Conservation (phyloP, 2,329 filamentous ascomycete species). For the Fusarium circinatum region DNA sequence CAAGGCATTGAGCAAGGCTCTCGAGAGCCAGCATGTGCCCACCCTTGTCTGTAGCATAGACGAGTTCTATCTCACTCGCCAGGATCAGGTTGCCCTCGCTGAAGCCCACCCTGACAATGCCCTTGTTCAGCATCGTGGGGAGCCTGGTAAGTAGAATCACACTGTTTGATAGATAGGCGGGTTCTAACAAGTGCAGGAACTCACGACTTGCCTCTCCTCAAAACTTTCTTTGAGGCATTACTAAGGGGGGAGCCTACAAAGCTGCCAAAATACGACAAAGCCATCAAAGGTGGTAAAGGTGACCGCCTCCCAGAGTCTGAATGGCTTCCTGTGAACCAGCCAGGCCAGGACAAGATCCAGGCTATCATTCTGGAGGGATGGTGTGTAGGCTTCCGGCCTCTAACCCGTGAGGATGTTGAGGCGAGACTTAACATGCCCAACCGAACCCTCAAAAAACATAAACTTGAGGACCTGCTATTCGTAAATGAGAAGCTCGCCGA, state of each 20-base stretch:
- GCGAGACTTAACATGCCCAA: conserved; percentile 62
- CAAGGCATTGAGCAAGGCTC: conserved; percentile 68
- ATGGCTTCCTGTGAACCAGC: conserved; percentile 70
- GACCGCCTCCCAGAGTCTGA: conserved; percentile 72
- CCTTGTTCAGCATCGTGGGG: conserved; percentile 82
- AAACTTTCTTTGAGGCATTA: conserved; percentile 68
- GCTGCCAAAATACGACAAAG: conserved; percentile 86
- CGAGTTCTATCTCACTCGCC: conserved; percentile 85
- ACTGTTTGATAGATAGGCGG: neutral
- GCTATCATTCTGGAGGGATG: conserved; percentile 90
- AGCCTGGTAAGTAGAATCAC: conserved; percentile 67
- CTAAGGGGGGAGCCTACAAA: conserved; percentile 62
- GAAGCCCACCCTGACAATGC: conserved; percentile 74
- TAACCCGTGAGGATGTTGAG: conserved; percentile 62
- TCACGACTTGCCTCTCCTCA: conserved; percentile 77
- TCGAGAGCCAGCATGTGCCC: conserved; percentile 67
- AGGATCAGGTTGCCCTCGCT: conserved; percentile 73
- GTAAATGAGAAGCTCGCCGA: conserved; percentile 59
- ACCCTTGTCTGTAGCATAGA: conserved; percentile 85
- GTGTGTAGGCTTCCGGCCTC: conserved; percentile 84
- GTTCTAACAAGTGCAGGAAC: conserved; percentile 54
- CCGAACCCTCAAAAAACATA: conserved; percentile 60
- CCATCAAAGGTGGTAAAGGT: conserved; percentile 77
- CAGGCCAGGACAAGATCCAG: conserved; percentile 59
- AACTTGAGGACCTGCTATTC: conserved; percentile 60